A percentile compares a stretch with the other conserved stretches of the same genome.
Conservation (phyloP, 163 green algal species). For the Botryococcus braunii region DNA sequence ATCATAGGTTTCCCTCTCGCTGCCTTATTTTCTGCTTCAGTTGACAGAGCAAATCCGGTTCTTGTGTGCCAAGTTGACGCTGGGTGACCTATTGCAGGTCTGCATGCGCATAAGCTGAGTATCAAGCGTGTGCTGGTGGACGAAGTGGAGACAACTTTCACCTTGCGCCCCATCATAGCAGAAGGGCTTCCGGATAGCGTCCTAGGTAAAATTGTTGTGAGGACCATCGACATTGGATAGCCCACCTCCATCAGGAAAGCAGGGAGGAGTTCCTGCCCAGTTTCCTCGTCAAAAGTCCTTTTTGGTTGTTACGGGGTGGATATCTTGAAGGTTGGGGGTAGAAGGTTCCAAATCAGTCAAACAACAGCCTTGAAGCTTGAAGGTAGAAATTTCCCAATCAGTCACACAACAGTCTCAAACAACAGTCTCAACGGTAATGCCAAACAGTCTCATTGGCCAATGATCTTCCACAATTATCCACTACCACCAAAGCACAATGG, state of each 20-base stretch:
- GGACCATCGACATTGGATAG: not conserved
- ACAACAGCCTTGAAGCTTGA: not conserved
- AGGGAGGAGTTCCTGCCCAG: not conserved
- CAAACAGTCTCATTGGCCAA: too few species aligned
- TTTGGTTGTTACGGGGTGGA: not conserved
- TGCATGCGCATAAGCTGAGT: not conserved
- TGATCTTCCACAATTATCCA: too few species aligned
- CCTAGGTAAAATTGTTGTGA: not conserved
- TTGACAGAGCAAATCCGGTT: too few species aligned
- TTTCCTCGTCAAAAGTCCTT: not conserved
- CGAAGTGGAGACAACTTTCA: not conserved
- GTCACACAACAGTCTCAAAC: too few species aligned
- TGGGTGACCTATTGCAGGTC: too few species aligned
- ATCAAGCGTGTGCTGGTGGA: not conserved
- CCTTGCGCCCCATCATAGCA: not conserved
- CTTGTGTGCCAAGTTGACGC: too few species aligned
- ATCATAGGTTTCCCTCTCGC: too few species aligned
- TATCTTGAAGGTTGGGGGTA: not conserved
- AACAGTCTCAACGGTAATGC: too few species aligned
- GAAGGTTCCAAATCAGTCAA: not conserved
- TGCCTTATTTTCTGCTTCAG: too few species aligned
- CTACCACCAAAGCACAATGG: too few species aligned
- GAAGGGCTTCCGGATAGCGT: constrained; percentile 2
- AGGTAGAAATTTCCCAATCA: too few species aligned
- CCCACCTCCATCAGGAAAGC: not conserved